Evolutionary conservation across 2,329 filamentous ascomycete species (phyloP).

Genomic region (Xylariales sp.): DNA sequence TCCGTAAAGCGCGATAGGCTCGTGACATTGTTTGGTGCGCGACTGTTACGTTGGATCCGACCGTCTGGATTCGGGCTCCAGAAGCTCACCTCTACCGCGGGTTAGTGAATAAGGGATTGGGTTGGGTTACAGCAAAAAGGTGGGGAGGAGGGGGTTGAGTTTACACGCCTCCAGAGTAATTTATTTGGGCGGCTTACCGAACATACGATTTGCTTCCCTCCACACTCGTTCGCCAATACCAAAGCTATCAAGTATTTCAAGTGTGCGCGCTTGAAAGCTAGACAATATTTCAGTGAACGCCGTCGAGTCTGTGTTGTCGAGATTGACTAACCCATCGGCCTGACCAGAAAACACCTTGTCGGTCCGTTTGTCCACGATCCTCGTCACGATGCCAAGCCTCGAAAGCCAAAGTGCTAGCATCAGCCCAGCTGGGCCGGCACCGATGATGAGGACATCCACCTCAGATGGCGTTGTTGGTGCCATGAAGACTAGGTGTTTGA

Average conservation of each 20-base stretch:
- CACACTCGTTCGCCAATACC: conserved; percentile 72
- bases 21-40: conserved; percentile 61
- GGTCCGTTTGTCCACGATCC: conserved; percentile 60
- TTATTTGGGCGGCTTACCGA: conserved; percentile 58
- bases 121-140: conserved; percentile 1
- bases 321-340: conserved; percentile 54
- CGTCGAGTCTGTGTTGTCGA: background rate
- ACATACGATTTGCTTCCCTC: conserved; percentile 75
- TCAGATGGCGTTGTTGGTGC: conserved; percentile 19
- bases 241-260: conserved; percentile 80
- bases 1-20: conserved; percentile 67
- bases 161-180: conserved; percentile 1
- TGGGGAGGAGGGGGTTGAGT: conserved; percentile 1
- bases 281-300: conserved; percentile 2
- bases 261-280: conserved; percentile 69
- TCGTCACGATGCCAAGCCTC: conserved; percentile 54
- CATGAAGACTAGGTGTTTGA: conserved; percentile 3
- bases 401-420: conserved; percentile 60
- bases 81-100: conserved; percentile 50
- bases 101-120: background rate
- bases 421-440: conserved; percentile 56
- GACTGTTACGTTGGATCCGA: conserved; percentile 58
- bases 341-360: conserved; percentile 56
- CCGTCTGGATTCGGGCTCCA: conserved; percentile 73
- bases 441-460: conserved; percentile 53